Conservation (phyloP, 139 green algal species). For the Chlorella sp. region DNA sequence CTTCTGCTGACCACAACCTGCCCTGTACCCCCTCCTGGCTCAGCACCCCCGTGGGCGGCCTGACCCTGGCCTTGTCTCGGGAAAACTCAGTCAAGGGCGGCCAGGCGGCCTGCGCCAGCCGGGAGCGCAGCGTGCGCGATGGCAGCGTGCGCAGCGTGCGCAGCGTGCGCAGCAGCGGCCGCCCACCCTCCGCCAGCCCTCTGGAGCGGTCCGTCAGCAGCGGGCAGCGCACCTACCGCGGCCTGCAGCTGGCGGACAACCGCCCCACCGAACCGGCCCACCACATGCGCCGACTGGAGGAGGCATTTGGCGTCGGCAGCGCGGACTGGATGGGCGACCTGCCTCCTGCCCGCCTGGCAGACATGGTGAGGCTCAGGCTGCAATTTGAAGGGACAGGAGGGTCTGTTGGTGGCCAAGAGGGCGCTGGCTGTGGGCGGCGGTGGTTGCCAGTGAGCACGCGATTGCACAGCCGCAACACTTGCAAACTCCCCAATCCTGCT, state of each 20-base stretch:
- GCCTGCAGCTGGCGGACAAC: not conserved
- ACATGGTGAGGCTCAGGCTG: not conserved
- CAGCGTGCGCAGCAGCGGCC: not conserved
- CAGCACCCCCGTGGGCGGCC: conserved; percentile 32
- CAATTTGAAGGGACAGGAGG: too few relatives aligned
- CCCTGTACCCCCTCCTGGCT: not conserved
- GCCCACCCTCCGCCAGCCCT: too few relatives aligned
- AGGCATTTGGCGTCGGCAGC: not conserved
- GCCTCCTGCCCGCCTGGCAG: too few relatives aligned
- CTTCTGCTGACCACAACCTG: too few relatives aligned
- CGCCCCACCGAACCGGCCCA: too few relatives aligned
- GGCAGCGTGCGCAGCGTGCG: not conserved
- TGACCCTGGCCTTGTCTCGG: conserved; percentile 28
- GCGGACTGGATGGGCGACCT: not conserved
- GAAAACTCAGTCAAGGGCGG: conserved; percentile 21
- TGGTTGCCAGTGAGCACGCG: too few relatives aligned
- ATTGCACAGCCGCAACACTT: too few relatives aligned
- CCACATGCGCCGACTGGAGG: not conserved
- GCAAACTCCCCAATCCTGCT: not conserved
- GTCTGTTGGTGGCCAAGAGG: too few relatives aligned
- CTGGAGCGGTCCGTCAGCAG: too few relatives aligned
- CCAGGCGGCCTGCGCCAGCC: not conserved
- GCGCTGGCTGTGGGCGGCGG: too few relatives aligned
- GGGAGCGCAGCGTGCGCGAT: not conserved
- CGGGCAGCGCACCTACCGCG: not conserved